These are phyloP conservation scores for Cucumis hystrix DNA, from an alignment of 306 rosid genomes.

Conservation along the genomic window DNA sequence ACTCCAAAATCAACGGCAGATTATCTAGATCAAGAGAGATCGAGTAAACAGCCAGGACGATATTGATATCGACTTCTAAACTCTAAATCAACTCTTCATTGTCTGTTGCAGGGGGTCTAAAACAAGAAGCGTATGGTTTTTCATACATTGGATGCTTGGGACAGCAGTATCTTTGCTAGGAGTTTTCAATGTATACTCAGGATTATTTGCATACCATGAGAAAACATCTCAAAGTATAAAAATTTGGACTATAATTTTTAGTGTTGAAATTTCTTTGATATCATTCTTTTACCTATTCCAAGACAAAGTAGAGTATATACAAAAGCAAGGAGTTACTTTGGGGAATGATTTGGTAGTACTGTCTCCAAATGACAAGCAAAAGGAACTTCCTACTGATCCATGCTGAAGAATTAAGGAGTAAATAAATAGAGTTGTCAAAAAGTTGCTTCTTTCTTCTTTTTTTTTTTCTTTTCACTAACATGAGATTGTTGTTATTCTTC, in stretches of 20 bases:
- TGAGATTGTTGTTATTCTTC: not conserved
- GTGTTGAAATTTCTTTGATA: conserved; percentile 39
- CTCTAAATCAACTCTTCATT: not conserved
- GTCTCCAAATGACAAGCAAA: conserved; percentile 24
- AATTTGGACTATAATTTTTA: conserved; percentile 57
- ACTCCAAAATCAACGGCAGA: not conserved
- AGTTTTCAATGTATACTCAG: conserved; percentile 52
- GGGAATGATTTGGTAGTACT: conserved; percentile 17
- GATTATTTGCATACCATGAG: conserved; percentile 57
- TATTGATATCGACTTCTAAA: not conserved
- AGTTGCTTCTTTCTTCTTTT: not conserved
- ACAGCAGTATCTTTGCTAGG: conserved; percentile 50
- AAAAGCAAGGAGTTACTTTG: conserved; percentile 43
- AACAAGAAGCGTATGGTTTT: conserved; percentile 65
- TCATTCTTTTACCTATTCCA: conserved; percentile 72
- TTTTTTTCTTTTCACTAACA: not conserved
- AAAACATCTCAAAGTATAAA: conserved; percentile 52
- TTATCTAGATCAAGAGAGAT: not conserved
- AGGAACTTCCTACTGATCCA: conserved; percentile 20
- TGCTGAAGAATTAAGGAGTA: conserved; percentile 25
- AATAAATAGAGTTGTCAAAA: not conserved
- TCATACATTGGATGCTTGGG: conserved; percentile 68
- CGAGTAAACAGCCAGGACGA: not conserved
- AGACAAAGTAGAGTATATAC: conserved; percentile 69
- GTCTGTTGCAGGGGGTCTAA: conserved; percentile 39